Conservation (phyloP, 495 filamentous ascomycete species). For the Staphylotrichum longicolle region DNA sequence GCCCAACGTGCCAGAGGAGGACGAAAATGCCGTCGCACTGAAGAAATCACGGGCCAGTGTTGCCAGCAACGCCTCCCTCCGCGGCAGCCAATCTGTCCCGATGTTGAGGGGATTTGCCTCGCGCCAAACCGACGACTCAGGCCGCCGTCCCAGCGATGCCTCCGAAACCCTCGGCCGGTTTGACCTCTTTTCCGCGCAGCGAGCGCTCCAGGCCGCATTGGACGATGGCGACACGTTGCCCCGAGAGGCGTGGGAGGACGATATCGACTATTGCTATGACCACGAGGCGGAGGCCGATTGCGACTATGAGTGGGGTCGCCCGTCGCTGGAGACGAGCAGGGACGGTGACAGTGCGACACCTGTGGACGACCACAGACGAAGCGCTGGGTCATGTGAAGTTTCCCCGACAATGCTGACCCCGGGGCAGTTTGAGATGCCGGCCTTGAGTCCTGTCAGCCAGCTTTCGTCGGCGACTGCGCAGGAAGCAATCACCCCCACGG, state of each 20-base stretch:
- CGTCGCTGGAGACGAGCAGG: slow-evolving; percentile 44
- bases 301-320: slow-evolving; percentile 80
- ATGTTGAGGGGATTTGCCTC: slow-evolving; percentile 42
- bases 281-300: slow-evolving; percentile 86
- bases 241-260: slow-evolving; percentile 78
- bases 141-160: slow-evolving; percentile 42
- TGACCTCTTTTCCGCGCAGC: slow-evolving; percentile 38
- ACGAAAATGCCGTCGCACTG: slow-evolving; percentile 46
- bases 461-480: slow-evolving; percentile 36
- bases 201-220: slow-evolving; percentile 29
- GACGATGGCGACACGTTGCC: slow-evolving; percentile 43
- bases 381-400: slow-evolving; percentile 26
- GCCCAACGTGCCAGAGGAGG: slow-evolving; percentile 73
- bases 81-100: slow-evolving; percentile 48
- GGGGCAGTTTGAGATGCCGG: slow-evolving; percentile 44
- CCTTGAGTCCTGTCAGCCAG: slow-evolving; percentile 47
- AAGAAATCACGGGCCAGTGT: slow-evolving; percentile 41
- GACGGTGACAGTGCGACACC: slow-evolving; percentile 32
- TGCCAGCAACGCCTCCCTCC: slow-evolving; percentile 45
- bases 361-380: slow-evolving; percentile 29
- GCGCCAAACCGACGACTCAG: slow-evolving; percentile 27
- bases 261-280: slow-evolving; percentile 93
- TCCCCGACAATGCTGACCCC: slow-evolving; percentile 42
- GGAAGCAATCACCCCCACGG: slow-evolving; percentile 44
- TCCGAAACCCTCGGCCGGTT: slow-evolving; percentile 47